These are phyloP conservation scores for Tilletiopsis washingtonensis DNA, from an alignment of 1,284 basidiomycete species.

Conservation along the genomic window DNA sequence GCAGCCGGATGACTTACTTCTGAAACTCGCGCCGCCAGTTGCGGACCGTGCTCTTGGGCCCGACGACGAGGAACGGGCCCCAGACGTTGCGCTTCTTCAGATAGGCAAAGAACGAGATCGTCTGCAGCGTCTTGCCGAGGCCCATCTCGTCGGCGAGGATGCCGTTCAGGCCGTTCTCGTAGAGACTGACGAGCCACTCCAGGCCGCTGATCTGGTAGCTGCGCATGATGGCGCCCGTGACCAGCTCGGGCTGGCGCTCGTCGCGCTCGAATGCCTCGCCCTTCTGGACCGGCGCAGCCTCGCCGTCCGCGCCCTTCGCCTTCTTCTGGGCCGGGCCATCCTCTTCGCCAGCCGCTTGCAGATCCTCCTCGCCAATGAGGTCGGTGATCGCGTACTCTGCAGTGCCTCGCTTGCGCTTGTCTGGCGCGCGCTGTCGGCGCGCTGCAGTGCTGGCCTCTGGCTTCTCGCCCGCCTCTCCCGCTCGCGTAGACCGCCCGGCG, in stretches of 20 bases:
- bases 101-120: constrained; percentile 83
- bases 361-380: constrained; percentile 26
- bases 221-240: constrained; percentile 77
- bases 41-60: constrained; percentile 80
- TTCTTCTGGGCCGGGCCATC: constrained; percentile 16
- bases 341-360: constrained; percentile 17
- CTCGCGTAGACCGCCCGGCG: no score
- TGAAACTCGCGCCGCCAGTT: constrained; percentile 86
- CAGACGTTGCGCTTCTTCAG: constrained; percentile 67
- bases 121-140: constrained; percentile 79
- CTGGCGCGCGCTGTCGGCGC: neutral
- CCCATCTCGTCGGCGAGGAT: constrained; percentile 91
- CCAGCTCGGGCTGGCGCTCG: constrained; percentile 60
- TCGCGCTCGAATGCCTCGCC: constrained; percentile 18
- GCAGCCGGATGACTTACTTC: no score
- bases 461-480: no score
- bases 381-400: constrained; percentile 20
- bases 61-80: constrained; percentile 79
- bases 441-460: no score
- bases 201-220: constrained; percentile 90
- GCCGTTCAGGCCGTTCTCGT: constrained; percentile 88
- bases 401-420: constrained; percentile 14
- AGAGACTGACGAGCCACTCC: constrained; percentile 89
- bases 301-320: constrained; percentile 43
- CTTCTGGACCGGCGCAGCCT: constrained; percentile 52